Evolutionary conservation across 176 grass and related monocot genomes (phyloP).

Genomic region (Paspalum vaginatum): DNA sequence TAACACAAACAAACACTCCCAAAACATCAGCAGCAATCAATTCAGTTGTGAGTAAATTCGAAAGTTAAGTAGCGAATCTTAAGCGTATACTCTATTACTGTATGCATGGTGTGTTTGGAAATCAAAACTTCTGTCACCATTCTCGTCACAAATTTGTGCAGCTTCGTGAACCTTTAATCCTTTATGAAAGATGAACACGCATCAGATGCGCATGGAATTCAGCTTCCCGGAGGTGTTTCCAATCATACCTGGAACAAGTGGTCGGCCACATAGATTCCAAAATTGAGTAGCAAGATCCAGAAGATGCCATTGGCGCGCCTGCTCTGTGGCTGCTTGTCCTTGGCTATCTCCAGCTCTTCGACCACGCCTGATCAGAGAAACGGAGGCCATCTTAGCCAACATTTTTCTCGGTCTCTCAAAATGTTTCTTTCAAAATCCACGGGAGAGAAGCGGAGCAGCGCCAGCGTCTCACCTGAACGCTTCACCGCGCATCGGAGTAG

Average conservation of each 20-base stretch:
- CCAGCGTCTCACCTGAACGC: conserved; percentile 42
- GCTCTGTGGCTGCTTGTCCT: conserved; percentile 53
- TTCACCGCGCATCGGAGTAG: conserved; percentile 46
- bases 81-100: not conserved
- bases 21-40: not conserved
- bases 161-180: not conserved
- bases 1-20: conserved; percentile 1
- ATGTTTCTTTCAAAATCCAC: not conserved
- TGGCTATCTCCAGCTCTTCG: conserved; percentile 83
- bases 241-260: conserved; percentile 76
- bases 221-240: not conserved
- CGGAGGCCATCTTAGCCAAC: not conserved
- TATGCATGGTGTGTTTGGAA: not conserved
- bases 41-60: not conserved
- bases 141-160: not conserved
- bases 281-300: conserved; percentile 97
- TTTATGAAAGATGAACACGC: not conserved
- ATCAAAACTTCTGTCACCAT: not conserved
- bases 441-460: not conserved
- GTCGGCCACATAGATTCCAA: conserved; percentile 86
- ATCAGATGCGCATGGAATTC: not conserved
- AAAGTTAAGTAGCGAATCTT: not conserved
- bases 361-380: conserved; percentile 59
- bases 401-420: not conserved
- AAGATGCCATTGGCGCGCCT: conserved; percentile 74